Conservation (phyloP, 1,284 basidiomycete genomes). For the Singerocomus inundabilis region DNA sequence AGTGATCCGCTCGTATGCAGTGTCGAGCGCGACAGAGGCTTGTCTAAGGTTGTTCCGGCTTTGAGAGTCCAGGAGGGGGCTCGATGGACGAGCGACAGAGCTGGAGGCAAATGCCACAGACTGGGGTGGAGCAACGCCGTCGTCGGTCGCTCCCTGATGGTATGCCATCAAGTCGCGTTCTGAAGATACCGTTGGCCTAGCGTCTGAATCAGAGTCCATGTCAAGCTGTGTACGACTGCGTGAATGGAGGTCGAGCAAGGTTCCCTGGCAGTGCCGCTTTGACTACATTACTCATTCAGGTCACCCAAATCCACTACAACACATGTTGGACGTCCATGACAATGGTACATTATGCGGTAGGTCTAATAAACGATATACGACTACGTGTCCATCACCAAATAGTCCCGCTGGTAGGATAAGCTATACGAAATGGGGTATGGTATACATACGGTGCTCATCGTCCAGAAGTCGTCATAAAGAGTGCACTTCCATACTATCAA, state of each 20-base stretch:
- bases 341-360: slow-evolving; percentile 7
- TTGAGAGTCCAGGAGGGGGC: slow-evolving; percentile 19
- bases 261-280: too few relatives aligned
- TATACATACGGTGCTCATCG: neutral
- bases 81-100: slow-evolving; percentile 14
- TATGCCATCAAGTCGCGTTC: slow-evolving; percentile 16
- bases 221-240: slow-evolving; percentile 4
- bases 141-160: slow-evolving; percentile 10
- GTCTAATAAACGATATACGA: slow-evolving; percentile 16
- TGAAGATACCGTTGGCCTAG: slow-evolving; percentile 10
- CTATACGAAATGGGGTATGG: neutral
- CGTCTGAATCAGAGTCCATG: slow-evolving; percentile 24
- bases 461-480: slow-evolving; percentile 7
- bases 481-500: neutral
- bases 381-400: slow-evolving; percentile 4
- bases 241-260: neutral
- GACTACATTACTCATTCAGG: neutral
- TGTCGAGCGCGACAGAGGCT: slow-evolving; percentile 48
- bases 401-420: slow-evolving; percentile 5
- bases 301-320: neutral
- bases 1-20: slow-evolving; percentile 49
- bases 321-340: neutral
- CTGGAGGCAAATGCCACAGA: slow-evolving; percentile 2
- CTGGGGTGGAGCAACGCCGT: slow-evolving; percentile 6
- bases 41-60: slow-evolving; percentile 41